Percentiles rank a stretch among this genome's conserved stretches.
phyloP scores from a whole-genome alignment of 305 asterid genomes.

The Plantago coronopus region DNA sequence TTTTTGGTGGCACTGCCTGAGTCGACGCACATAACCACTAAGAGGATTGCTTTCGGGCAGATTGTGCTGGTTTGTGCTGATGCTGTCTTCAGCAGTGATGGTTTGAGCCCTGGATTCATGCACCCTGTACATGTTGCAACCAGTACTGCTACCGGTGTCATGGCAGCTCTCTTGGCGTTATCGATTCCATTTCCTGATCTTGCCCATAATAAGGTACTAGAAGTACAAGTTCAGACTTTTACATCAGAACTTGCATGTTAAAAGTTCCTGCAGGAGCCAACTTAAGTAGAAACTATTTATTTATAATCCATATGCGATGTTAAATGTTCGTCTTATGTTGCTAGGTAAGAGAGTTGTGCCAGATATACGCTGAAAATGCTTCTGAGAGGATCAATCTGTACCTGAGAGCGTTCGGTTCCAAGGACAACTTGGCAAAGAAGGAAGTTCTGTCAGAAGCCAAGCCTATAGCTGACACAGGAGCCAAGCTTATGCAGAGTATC shows the following conservation, averaged over 20 bases:
- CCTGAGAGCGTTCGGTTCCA: conserved; percentile 39
- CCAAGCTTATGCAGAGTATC: conserved; percentile 55
- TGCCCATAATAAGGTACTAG: conserved; percentile 46
- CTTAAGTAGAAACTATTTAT: no score
- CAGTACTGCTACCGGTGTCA: conserved; percentile 51
- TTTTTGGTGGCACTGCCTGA: conserved; percentile 61
- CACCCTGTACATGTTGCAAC: conserved; percentile 57
- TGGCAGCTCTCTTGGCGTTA: conserved; percentile 54
- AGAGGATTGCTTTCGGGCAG: conserved; percentile 77
- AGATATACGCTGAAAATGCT: conserved; percentile 51
- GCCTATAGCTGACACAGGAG: conserved; percentile 51
- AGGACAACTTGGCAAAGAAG: conserved; percentile 25
- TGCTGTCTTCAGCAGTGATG: conserved; percentile 26
- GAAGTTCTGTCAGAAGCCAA: conserved; percentile 48
- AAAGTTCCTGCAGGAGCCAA: no score
- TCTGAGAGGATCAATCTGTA: conserved; percentile 49
- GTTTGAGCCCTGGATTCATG: conserved; percentile 16
- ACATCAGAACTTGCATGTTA: no score
- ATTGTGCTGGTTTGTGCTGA: conserved; percentile 57
- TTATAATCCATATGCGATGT: no score
- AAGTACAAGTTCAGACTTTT: neutral
- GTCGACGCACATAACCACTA: conserved; percentile 43
- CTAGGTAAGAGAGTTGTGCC: conserved; percentile 45
- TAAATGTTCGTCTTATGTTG: neutral
- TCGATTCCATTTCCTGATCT: conserved; percentile 56